These are phyloP conservation scores for Hippophae gyantsensis DNA, from an alignment of 306 rosid species.

Conservation along the genomic window DNA sequence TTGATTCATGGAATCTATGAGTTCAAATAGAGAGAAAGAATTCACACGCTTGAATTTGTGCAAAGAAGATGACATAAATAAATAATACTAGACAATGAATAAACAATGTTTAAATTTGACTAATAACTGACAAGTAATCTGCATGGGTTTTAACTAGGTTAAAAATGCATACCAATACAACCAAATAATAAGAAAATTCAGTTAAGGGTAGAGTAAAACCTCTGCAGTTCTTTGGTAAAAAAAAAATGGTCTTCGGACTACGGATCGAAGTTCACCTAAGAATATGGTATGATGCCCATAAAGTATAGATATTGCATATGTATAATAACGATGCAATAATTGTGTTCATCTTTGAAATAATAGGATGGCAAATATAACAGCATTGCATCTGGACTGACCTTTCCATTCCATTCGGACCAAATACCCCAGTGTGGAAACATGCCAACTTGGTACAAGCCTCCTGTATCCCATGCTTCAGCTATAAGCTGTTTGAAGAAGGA, in stretches of 20 bases:
- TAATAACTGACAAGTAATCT: no score
- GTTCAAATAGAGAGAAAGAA: no score
- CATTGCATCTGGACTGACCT: constrained; percentile 46
- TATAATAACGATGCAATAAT: neutral
- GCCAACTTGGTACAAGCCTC: constrained; percentile 97
- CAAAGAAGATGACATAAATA: no score
- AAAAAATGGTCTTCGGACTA: neutral
- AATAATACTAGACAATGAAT: no score
- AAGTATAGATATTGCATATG: neutral
- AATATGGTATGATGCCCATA: neutral
- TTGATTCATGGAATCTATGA: no score
- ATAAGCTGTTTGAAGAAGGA: constrained; percentile 52
- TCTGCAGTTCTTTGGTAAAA: neutral
- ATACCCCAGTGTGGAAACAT: constrained; percentile 89
- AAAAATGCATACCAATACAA: no score
- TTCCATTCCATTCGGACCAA: constrained; percentile 99
- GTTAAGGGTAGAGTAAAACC: neutral
- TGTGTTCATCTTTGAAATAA: neutral
- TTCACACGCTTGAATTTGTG: no score
- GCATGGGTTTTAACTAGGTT: no score
- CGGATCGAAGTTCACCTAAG: neutral
- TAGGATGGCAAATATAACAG: constrained; percentile 15
- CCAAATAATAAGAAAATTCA: no score
- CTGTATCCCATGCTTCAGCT: constrained; percentile 99
- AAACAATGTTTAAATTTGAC: no score